Evolutionary conservation across 345 rosid species (phyloP).

Genomic region (Sapria himalayana): DNA sequence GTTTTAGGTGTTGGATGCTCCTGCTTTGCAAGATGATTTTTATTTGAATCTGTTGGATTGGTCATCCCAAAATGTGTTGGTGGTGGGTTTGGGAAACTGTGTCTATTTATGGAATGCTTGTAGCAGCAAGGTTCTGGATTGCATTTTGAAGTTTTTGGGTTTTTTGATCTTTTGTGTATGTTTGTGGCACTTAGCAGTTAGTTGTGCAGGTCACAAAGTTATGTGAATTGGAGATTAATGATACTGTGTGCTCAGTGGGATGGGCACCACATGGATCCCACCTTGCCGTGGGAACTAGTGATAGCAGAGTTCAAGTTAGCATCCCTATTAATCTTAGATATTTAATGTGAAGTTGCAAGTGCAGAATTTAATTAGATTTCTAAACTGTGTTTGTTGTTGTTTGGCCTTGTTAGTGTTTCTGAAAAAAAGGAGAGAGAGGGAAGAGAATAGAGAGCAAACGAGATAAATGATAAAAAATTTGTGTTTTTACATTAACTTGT

Average conservation of each 20-base stretch:
- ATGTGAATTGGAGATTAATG: slow-evolving; percentile 79
- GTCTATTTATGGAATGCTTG: slow-evolving; percentile 99
- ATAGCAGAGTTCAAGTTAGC: slow-evolving; percentile 71
- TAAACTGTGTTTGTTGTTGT: background rate
- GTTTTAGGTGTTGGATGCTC: slow-evolving; percentile 84
- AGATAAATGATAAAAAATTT: too few relatives aligned
- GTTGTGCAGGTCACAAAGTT: slow-evolving; percentile 64
- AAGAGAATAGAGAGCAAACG: too few relatives aligned
- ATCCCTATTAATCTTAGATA: too few relatives aligned
- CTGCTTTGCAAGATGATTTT: slow-evolving; percentile 97
- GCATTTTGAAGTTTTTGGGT: slow-evolving; percentile 6
- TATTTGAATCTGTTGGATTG: slow-evolving; percentile 92
- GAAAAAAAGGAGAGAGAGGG: too few relatives aligned
- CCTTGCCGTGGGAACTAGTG: slow-evolving; percentile 81
- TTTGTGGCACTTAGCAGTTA: background rate
- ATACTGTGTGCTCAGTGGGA: slow-evolving; percentile 80
- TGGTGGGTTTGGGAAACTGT: slow-evolving; percentile 86
- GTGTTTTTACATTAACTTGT: too few relatives aligned
- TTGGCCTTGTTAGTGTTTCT: background rate
- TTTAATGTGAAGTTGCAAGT: too few relatives aligned
- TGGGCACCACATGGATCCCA: slow-evolving; percentile 83
- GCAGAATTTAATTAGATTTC: too few relatives aligned
- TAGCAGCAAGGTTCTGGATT: slow-evolving; percentile 97
- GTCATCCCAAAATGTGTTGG: slow-evolving; percentile 88
- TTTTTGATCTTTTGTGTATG: background rate